These are phyloP conservation scores for Penicillium sp. DNA, from an alignment of 2,329 filamentous ascomycete genomes.

Conservation along the genomic window DNA sequence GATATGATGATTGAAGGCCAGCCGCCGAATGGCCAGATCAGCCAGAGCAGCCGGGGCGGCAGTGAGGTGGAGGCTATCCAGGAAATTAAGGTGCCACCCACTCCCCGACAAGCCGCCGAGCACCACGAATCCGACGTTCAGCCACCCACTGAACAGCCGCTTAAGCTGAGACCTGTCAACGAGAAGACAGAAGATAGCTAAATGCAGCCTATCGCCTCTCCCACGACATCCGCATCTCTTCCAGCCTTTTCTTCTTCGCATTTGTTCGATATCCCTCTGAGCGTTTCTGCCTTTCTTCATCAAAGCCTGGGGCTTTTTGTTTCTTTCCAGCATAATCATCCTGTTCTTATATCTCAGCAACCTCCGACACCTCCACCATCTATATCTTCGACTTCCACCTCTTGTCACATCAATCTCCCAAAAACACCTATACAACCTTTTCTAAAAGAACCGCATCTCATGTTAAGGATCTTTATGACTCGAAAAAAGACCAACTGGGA, in stretches of 20 bases:
- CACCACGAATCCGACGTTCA: conserved; percentile 19
- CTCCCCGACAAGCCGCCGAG: conserved; percentile 33
- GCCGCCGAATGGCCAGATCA: conserved; percentile 24
- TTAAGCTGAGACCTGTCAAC: conserved; percentile 16
- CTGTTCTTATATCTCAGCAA: neutral
- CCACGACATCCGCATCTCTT: neutral
- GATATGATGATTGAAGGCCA: conserved; percentile 46
- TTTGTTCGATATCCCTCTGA: conserved; percentile 5
- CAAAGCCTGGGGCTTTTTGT: conserved; percentile 6
- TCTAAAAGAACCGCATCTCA: neutral
- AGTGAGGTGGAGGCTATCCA: conserved; percentile 32
- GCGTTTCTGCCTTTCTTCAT: neutral
- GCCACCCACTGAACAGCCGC: conserved; percentile 11
- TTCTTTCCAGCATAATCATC: neutral
- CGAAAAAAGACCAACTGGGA: neutral
- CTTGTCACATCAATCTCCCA: neutral
- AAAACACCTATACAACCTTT: neutral
- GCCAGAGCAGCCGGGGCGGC: conserved; percentile 32
- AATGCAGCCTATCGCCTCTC: neutral
- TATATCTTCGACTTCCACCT: neutral
- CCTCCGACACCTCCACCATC: neutral
- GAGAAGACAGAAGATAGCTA: conserved; percentile 22
- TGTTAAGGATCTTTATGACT: neutral
- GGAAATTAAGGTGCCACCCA: conserved; percentile 31
- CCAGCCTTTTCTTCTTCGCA: neutral